phyloP scores from a whole-genome alignment of 176 grass and related monocot species.

The Melocanna baccifera region DNA sequence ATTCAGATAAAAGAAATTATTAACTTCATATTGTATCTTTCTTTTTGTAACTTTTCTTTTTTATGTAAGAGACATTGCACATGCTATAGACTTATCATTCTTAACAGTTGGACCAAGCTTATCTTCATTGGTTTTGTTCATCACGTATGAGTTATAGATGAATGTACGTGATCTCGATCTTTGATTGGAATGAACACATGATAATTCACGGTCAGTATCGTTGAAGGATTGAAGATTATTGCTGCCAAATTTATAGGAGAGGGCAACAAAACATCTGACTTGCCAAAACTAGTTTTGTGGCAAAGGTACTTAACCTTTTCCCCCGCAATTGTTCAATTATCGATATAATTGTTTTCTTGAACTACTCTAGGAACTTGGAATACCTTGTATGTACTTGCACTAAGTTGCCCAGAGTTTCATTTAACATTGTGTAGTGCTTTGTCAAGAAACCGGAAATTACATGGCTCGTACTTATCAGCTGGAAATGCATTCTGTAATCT shows the following conservation, averaged over 20 bases:
- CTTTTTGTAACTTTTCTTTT: neutral
- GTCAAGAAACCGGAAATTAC: neutral
- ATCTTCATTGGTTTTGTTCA: neutral
- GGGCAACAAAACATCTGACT: neutral
- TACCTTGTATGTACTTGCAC: neutral
- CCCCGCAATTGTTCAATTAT: neutral
- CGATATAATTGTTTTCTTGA: neutral
- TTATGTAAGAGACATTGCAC: neutral
- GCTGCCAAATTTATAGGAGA: neutral
- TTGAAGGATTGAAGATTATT: neutral
- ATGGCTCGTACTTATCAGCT: neutral
- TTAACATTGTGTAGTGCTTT: neutral
- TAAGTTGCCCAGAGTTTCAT: neutral
- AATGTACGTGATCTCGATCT: neutral
- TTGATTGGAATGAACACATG: neutral
- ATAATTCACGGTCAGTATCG: neutral
- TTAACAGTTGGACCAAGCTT: neutral
- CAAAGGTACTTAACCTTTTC: neutral
- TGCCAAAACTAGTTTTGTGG: neutral
- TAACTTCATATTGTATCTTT: neutral
- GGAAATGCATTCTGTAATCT: slow-evolving; percentile 2
- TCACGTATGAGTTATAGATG: neutral
- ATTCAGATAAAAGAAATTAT: neutral
- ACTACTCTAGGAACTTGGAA: neutral
- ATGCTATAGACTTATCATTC: neutral